phyloP scores from a whole-genome alignment of 345 rosid genomes.

The Geranium rotundifolium region DNA sequence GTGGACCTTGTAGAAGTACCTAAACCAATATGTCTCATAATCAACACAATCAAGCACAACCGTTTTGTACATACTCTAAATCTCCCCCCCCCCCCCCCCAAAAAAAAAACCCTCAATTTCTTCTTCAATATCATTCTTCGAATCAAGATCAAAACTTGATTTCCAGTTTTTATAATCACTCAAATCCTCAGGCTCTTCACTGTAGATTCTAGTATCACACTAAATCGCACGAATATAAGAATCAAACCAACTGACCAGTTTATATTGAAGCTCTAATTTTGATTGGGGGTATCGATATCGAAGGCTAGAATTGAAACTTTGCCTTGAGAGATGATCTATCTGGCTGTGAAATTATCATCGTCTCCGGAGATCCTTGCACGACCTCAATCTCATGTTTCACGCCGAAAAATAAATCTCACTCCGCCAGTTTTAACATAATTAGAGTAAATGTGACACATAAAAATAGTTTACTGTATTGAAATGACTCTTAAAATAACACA shows the following conservation, averaged over 20 bases:
- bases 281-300: conserved; percentile 54
- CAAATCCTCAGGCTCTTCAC: conserved; percentile 64
- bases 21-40: conserved; percentile 45
- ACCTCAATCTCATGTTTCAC: conserved; percentile 78
- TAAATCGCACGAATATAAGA: conserved; percentile 51
- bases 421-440: no score
- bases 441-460: no score
- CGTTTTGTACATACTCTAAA: conserved; percentile 30
- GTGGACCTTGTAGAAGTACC: conserved; percentile 46
- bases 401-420: no score
- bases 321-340: conserved; percentile 78
- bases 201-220: conserved; percentile 50
- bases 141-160: conserved; percentile 38
- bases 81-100: conserved; percentile 44
- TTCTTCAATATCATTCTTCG: conserved; percentile 26
- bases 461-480: no score
- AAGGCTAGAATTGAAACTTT: conserved; percentile 57
- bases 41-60: conserved; percentile 35
- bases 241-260: conserved; percentile 65
- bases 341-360: conserved; percentile 51
- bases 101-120: conserved; percentile 44
- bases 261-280: conserved; percentile 31
- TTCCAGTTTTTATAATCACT: conserved; percentile 64
- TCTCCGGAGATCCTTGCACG: conserved; percentile 71
- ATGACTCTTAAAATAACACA: no score